Conservation (phyloP, 805 yeast species). For the Spencermartinsiella europaea region DNA sequence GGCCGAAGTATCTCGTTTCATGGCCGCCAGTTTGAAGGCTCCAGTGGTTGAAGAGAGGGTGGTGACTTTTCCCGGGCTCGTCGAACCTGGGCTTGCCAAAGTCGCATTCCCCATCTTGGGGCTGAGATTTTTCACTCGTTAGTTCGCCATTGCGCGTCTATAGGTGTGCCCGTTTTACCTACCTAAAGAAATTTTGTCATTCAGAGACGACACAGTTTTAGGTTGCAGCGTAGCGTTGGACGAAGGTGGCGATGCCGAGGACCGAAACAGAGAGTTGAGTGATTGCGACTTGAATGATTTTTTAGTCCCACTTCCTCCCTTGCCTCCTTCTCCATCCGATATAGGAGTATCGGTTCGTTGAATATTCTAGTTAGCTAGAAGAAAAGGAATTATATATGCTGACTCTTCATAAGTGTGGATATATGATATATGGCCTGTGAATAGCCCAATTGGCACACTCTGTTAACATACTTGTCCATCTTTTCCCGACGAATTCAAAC, state of each 20-base stretch:
- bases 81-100: conserved; percentile 1
- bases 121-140: conserved; percentile 8
- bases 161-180: too few species aligned
- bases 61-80: conserved; percentile 9
- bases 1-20: conserved; percentile 15
- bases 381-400: too few species aligned
- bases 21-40: conserved; percentile 24
- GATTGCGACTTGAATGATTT: conserved; percentile 35
- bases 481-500: too few species aligned
- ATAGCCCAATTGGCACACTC: too few species aligned
- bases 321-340: neutral
- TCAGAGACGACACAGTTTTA: conserved; percentile 4
- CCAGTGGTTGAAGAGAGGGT: conserved; percentile 26
- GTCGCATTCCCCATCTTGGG: conserved; percentile 13
- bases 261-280: conserved; percentile 30
- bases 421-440: too few species aligned
- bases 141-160: too few species aligned
- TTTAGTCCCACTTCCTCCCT: conserved; percentile 11
- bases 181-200: conserved; percentile 14
- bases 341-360: neutral
- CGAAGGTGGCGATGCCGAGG: conserved; percentile 11
- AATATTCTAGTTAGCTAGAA: neutral
- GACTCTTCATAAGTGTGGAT: too few species aligned
- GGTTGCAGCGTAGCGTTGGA: conserved; percentile 6
- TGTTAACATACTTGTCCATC: too few species aligned